Conservation (phyloP, 225 moss, liverwort and hornwort genomes). For the Ulota crispa region DNA sequence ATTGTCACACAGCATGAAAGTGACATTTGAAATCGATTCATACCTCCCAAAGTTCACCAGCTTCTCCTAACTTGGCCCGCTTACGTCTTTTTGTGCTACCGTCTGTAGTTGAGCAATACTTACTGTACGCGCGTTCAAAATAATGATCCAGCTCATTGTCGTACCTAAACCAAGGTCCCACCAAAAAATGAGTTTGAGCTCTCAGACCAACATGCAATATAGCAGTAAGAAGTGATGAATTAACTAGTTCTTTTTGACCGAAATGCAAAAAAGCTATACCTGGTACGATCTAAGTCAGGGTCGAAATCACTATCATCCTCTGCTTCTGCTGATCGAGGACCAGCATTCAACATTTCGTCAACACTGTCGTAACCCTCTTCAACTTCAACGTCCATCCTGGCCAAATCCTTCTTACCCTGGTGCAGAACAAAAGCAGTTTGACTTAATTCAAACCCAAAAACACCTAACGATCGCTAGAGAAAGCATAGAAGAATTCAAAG, state of each 20-base stretch:
- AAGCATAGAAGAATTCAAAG: not conserved
- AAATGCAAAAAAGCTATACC: constrained; percentile 38
- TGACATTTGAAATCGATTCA: not conserved
- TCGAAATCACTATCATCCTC: constrained; percentile 70
- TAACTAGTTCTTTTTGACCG: not conserved
- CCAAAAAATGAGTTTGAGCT: not conserved
- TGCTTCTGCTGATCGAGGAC: constrained; percentile 38
- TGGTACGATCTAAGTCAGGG: constrained; percentile 72
- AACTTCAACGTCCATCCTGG: constrained; percentile 68
- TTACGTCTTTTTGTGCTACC: constrained; percentile 91
- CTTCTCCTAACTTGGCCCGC: constrained; percentile 82
- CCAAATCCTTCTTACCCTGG: constrained; percentile 87
- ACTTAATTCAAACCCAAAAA: not conserved
- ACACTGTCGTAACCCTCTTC: constrained; percentile 59
- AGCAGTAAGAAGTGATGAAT: not conserved
- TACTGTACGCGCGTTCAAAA: constrained; percentile 89
- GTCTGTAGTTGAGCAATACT: constrained; percentile 82
- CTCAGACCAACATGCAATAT: not conserved
- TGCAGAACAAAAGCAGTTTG: not conserved
- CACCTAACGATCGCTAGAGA: not conserved
- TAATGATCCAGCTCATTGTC: constrained; percentile 86
- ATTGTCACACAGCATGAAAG: not conserved
- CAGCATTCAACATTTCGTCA: constrained; percentile 74
- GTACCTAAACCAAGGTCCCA: constrained; percentile 52
- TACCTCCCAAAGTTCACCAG: constrained; percentile 91